Base-by-base conservation (phyloP, 768 basidiomycete species). In the Rhodotorula sphaerocarpa region DNA sequence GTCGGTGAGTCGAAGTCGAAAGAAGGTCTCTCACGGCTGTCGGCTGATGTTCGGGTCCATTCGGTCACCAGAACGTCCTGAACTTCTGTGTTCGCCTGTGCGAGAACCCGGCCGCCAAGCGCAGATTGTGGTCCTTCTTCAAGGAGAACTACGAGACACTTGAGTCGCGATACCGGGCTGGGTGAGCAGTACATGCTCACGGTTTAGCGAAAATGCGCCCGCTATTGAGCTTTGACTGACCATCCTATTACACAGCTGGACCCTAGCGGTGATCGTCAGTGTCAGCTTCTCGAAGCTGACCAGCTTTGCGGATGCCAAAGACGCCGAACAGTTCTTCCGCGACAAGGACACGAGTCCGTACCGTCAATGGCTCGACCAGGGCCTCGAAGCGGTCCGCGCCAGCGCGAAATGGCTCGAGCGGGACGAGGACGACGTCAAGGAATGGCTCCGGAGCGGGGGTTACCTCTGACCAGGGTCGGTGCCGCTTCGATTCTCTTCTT, bases 321-420 rank as follows among this genome's bases (percentile, higher is more conserved):
- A 95, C 76, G 79, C 81, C 20, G 79, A 80, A 53, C 80, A 76
- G 6, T 93, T 88, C 80, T 96, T 90, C 79, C 81, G 84, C 79
- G 86, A 84, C 74, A 74, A 78, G 71, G 74, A 78, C 70, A 58
- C 58, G 28, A 82, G 79, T 78, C 72, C 85, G 83, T 75, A 83
- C 79, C 10, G 82, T 83, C 55, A 86, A 84, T 76, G 79, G 3
- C 77, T 89, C 50, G 78, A 80, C 2, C 87, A 90, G 73, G 79
- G 81, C 10, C 69, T 88, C 69, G 89, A 90, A 69, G 79, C 78
- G 3, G 82, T 90, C 67, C 78, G 79, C 11, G 80, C 85, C 2
- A 80, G 80, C 44, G 76, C 79, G 14, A 80, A 79, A 20, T 86
- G 83, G 79, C 78, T 88, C 43, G 77, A 84, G 77, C 53, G 72